Percentiles rank a stretch among this genome's conserved stretches.
phyloP scores from a whole-genome alignment of 352 stramenopile genomes.

The Pythium brassicae region DNA sequence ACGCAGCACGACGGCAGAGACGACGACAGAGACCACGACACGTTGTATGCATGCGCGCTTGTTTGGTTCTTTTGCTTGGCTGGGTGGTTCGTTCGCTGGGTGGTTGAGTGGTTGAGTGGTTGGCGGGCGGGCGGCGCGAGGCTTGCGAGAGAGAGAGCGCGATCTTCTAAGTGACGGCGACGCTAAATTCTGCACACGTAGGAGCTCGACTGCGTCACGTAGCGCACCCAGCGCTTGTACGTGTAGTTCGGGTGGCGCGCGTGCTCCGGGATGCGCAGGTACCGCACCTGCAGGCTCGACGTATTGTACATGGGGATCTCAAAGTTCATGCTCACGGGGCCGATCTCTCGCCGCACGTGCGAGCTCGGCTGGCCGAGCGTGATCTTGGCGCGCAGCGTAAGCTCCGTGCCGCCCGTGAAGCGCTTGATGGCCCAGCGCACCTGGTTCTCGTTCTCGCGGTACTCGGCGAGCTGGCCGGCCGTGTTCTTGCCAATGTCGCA shows the following conservation, averaged over 20 bases:
- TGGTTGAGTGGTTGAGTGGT: too few species aligned
- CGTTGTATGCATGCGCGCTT: too few species aligned
- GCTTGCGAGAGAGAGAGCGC: too few species aligned
- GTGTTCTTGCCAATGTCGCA: slow-evolving; percentile 79
- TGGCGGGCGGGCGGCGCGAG: too few species aligned
- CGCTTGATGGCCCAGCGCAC: slow-evolving; percentile 97
- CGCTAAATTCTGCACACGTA: slow-evolving; percentile 96
- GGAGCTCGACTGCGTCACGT: slow-evolving; percentile 97
- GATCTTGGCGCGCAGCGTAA: slow-evolving; percentile 93
- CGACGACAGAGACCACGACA: too few species aligned
- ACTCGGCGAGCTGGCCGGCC: slow-evolving; percentile 90
- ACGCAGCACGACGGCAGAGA: too few species aligned
- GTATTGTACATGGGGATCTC: slow-evolving; percentile 99
- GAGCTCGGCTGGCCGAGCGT: slow-evolving; percentile 72
- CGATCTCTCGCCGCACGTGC: slow-evolving; percentile 91
- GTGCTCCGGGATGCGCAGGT: slow-evolving; percentile 96
- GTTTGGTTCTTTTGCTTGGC: too few species aligned
- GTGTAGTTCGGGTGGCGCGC: slow-evolving; percentile 95
- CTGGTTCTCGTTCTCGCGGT: slow-evolving; percentile 93
- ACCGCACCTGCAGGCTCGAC: slow-evolving; percentile 96
- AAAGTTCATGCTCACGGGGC: slow-evolving; percentile 98
- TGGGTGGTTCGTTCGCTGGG: too few species aligned
- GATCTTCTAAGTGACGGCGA: too few species aligned
- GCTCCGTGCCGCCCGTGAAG: slow-evolving; percentile 93
- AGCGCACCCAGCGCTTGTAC: slow-evolving; percentile 98